phyloP scores from a whole-genome alignment of 768 basidiomycete genomes.

The Boletus sp. region DNA sequence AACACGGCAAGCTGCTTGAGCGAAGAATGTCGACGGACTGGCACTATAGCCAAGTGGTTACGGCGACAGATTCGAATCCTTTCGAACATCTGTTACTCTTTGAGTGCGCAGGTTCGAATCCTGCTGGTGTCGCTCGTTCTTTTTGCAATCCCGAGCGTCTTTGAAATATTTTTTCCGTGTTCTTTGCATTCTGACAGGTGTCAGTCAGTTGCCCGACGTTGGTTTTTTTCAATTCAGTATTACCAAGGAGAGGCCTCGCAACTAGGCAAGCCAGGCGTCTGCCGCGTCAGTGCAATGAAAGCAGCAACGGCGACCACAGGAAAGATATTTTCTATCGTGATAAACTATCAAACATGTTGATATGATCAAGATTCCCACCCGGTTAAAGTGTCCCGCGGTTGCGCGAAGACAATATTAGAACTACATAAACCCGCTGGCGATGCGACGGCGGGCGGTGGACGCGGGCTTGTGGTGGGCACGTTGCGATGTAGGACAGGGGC shows the following conservation, averaged over 20 bases:
- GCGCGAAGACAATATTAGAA: background rate
- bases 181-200: constrained; percentile 1
- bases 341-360: background rate
- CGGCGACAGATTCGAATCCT: constrained; percentile 68
- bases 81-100: constrained; percentile 55
- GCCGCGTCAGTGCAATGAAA: background rate
- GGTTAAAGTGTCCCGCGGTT: background rate
- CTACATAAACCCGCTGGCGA: background rate
- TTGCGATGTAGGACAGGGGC: background rate
- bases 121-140: constrained; percentile 53
- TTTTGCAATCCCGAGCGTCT: constrained; percentile 3
- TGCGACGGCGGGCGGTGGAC: background rate
- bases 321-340: background rate
- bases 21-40: background rate
- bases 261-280: background rate
- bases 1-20: background rate
- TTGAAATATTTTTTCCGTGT: background rate
- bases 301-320: background rate
- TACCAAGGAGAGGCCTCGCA: background rate
- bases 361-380: background rate
- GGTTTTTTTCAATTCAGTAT: background rate
- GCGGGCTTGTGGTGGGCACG: background rate
- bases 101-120: constrained; percentile 69
- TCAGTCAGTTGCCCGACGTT: background rate
- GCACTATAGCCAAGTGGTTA: constrained; percentile 76